Evolutionary conservation across 2,329 filamentous ascomycete species (phyloP), one percentile per base, ranked within the genome.

Genomic region (Ophioceras dolichostomum): DNA sequence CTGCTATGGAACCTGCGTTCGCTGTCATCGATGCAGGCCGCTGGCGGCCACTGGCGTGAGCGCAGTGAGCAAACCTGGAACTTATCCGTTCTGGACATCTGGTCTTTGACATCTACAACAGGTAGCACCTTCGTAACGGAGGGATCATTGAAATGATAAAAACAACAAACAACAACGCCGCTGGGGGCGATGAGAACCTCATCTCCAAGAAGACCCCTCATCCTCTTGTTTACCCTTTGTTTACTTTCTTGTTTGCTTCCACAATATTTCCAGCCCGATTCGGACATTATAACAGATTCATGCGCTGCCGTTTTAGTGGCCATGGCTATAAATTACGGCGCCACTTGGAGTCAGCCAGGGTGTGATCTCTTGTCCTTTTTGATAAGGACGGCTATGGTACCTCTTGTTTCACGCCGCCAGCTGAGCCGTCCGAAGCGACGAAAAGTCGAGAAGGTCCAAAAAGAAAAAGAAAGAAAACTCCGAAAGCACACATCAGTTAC

Each of bases 231-330:
- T 26, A 26, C 22, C 7, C 12, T 36, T 43, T 39, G 34, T 26
- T 38, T 36, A 36, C 31, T 26, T 39, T 40, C 34, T 20, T 18
- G 10, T 26, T 32, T 16, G 27, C 14, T 14, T 17, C 17, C 31
- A 17, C 12, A 7, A 26, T 26, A 7, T 12, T 12, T 26, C 17
- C 17, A 21, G 17, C 14, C 19, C 17, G 18, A n/a, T 14, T 18
- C 32, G 32, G 32, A 22, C 32, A 21, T 34, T 34, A 34, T 38
- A 39, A 37, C 31, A 34, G 38, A 31, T 43, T 45, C 39, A 45
- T 47, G 45, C 43, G 29, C 30, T 33, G 21, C 29, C 42, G n/a
- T n/a, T 29, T 41, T 43, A 47, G 43, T 47, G 45, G 43, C 43
- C 37, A 33, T 30, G 34, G 21, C 26, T 32, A 34, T 36, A 47